Conservation (phyloP, 805 yeast species). For the Cyberlindnera petersonii region DNA sequence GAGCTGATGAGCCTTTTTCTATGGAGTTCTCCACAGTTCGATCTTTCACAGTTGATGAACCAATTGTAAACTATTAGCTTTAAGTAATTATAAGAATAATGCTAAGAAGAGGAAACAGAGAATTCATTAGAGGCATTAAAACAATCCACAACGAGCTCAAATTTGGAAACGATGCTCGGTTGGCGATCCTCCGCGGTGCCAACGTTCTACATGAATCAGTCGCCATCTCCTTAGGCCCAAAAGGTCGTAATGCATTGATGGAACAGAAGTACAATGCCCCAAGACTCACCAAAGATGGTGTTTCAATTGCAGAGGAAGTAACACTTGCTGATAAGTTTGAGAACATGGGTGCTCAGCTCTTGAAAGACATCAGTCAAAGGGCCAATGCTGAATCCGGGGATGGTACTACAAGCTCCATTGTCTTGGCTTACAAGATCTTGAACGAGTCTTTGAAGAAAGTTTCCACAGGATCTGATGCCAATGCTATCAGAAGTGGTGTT, state of each 20-base stretch:
- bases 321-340: slow-evolving; percentile 85
- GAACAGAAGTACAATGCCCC: slow-evolving; percentile 97
- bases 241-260: slow-evolving; percentile 94
- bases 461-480: slow-evolving; percentile 98
- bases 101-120: slow-evolving; percentile 6
- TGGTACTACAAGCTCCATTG: slow-evolving; percentile 97
- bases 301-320: slow-evolving; percentile 88
- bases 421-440: slow-evolving; percentile 91
- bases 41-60: no score
- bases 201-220: slow-evolving; percentile 95
- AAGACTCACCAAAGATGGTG: slow-evolving; percentile 98
- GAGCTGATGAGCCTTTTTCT: no score
- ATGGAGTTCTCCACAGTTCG: no score
- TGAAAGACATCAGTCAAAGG: slow-evolving; percentile 96
- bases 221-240: slow-evolving; percentile 94
- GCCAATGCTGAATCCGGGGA: slow-evolving; percentile 98
- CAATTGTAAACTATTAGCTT: no score
- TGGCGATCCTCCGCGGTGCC: slow-evolving; percentile 90
- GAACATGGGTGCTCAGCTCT: slow-evolving; percentile 91
- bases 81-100: not conserved
- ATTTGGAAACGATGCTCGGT: slow-evolving; percentile 97
- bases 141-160: slow-evolving; percentile 80
- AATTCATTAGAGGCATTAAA: slow-evolving; percentile 20
- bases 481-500: slow-evolving; percentile 96
- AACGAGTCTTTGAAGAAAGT: slow-evolving; percentile 94